Conservation (phyloP, 768 basidiomycete genomes). For the Boletus coccyginus region DNA sequence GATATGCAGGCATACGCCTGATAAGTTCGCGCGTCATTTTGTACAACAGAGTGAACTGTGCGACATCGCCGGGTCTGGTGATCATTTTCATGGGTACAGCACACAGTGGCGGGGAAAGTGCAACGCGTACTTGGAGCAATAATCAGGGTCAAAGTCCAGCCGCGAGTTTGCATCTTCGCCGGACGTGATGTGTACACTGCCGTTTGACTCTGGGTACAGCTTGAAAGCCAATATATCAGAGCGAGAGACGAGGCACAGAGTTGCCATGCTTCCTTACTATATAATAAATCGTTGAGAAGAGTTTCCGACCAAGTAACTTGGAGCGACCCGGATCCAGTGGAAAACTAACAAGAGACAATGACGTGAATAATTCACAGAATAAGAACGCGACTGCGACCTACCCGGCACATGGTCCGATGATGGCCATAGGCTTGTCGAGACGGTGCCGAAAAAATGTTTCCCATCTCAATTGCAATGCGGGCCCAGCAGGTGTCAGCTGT, state of each 20-base stretch:
- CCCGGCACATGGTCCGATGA: slow-evolving; percentile 41
- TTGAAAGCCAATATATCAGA: slow-evolving; percentile 5
- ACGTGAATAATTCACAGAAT: not conserved
- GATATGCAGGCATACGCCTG: too few relatives aligned
- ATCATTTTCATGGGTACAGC: not conserved
- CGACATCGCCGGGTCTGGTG: slow-evolving; percentile 37
- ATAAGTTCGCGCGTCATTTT: too few relatives aligned
- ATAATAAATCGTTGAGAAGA: slow-evolving; percentile 31
- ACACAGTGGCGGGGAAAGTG: not conserved
- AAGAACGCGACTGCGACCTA: slow-evolving; percentile 18
- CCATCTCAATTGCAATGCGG: slow-evolving; percentile 26
- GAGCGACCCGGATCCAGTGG: slow-evolving; percentile 15
- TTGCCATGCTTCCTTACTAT: slow-evolving; percentile 23
- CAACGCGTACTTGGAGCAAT: slow-evolving; percentile 39
- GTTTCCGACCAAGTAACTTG: slow-evolving; percentile 20
- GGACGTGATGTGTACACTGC: slow-evolving; percentile 47
- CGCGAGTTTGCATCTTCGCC: slow-evolving; percentile 40
- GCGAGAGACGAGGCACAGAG: not conserved
- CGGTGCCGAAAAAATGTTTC: slow-evolving; percentile 18
- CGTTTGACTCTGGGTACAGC: slow-evolving; percentile 45
- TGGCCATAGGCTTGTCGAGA: slow-evolving; percentile 57
- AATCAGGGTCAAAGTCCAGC: slow-evolving; percentile 45
- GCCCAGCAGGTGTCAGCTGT: slow-evolving; percentile 47
- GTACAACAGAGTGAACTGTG: slow-evolving; percentile 36
- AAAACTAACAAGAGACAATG: slow-evolving; percentile 18